phyloP scores from a whole-genome alignment of 805 yeast genomes.

The Scheffersomyces coipomensis region DNA sequence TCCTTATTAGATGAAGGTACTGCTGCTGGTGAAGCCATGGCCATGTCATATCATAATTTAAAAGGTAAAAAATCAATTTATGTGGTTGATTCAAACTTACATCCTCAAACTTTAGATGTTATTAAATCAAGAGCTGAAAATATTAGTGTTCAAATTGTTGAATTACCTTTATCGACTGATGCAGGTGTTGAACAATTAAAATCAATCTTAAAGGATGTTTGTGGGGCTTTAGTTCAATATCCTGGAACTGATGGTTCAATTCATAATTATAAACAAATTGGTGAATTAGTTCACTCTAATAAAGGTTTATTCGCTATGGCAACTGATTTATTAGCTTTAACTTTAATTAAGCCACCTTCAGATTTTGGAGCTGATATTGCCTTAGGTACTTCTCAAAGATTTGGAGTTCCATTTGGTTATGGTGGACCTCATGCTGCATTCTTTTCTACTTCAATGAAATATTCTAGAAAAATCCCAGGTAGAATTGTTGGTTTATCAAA shows the following conservation, averaged over 20 bases:
- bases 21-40: conserved; percentile 97
- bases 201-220: conserved; percentile 37
- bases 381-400: conserved; percentile 89
- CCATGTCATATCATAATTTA: conserved; percentile 65
- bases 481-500: conserved; percentile 90
- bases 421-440: conserved; percentile 99
- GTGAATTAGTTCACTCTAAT: conserved; percentile 63
- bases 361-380: conserved; percentile 90
- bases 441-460: conserved; percentile 78
- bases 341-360: conserved; percentile 80
- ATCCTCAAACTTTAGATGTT: conserved; percentile 84
- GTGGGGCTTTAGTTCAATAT: conserved; percentile 87
- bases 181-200: conserved; percentile 27
- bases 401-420: conserved; percentile 96
- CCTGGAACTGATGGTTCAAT: conserved; percentile 83
- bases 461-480: conserved; percentile 94
- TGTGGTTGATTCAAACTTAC: conserved; percentile 73
- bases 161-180: conserved; percentile 51
- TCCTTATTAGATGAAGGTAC: conserved; percentile 95
- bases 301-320: conserved; percentile 84
- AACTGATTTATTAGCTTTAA: conserved; percentile 88
- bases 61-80: conserved; percentile 68
- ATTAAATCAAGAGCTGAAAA: conserved; percentile 76
- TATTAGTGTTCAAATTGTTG: conserved; percentile 61
- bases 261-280: conserved; percentile 50